Evolutionary conservation across 1,284 basidiomycete genomes (phyloP), one percentile per base, ranked within the genome.

Genomic region (Pseudozyma sp.): DNA sequence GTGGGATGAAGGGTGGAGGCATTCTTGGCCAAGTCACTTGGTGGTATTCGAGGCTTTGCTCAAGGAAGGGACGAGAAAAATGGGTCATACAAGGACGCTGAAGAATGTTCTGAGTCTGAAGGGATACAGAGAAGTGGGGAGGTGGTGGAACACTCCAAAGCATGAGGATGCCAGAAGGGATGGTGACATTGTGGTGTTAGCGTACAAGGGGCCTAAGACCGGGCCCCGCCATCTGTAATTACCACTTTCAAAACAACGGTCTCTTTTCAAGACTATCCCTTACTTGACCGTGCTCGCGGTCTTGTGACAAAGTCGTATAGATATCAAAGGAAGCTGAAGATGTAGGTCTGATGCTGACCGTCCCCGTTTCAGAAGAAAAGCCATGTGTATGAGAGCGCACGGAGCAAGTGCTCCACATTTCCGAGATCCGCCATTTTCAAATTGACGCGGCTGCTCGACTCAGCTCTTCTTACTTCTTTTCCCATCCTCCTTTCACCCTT

Each of bases 1-100:
- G 39, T 66, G 66, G 62, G 77, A 82, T 51, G 50, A 62, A 5
- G 80, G 74, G 12, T 91, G 91, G 91, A 80, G 68, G 49, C 92
- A 94, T 72, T 87, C 89, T 64, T 94, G 92, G 93, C 94, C 94
- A 0, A 89, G 88, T 52, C 90, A 93, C 83, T 81, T 97, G 5
- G 89, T 93, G 3, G 86, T 94, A 52, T 97, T 97, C 81, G 92
- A 92, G 2, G 87, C 88, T 8, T 86, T 96, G 50, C 86, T 95
- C 38, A 83, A 61, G 40, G 38, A 48, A 8, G 35, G 52, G 1
- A 88, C 34, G 10, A 60, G 45, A 35, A 71, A 21, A 51, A 54
- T 5, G 19, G 31, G 52, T 39, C 71, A 74, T 52, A 55, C 0
- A 87, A 93, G 2, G 81, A 86, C 52, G 77, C 86, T 5, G 19